Conservation (phyloP, 495 filamentous ascomycete genomes). For the Bacidia rubella region DNA sequence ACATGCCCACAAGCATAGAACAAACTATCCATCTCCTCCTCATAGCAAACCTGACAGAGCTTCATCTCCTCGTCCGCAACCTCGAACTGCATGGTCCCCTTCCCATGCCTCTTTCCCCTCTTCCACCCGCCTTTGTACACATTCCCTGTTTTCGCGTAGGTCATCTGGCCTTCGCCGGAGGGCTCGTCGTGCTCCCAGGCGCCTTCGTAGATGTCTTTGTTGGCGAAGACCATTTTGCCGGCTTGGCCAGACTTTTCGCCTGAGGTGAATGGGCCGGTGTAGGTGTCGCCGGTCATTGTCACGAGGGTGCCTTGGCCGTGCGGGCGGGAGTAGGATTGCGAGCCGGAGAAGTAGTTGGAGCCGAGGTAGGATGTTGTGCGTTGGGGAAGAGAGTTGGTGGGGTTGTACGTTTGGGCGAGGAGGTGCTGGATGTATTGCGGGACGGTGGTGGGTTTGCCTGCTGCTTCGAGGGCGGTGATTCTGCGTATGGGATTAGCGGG, state of each 20-base stretch:
- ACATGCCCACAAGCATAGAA: constrained; percentile 59
- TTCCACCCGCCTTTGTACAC: constrained; percentile 52
- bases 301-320: constrained; percentile 42
- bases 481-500: not conserved
- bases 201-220: constrained; percentile 49
- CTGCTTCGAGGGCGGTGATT: constrained; percentile 22
- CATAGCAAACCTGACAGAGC: constrained; percentile 53
- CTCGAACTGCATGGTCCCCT: constrained; percentile 49
- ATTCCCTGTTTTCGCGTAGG: constrained; percentile 46
- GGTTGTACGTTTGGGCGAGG: constrained; percentile 28
- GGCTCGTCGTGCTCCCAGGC: constrained; percentile 42
- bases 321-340: constrained; percentile 35
- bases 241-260: constrained; percentile 33
- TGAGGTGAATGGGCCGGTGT: constrained; percentile 40
- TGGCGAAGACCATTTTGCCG: constrained; percentile 46
- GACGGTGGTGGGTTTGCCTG: constrained; percentile 32
- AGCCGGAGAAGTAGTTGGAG: constrained; percentile 33
- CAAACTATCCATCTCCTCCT: constrained; percentile 44
- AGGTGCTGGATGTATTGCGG: constrained; percentile 34
- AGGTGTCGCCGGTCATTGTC: constrained; percentile 39
- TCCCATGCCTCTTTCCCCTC: constrained; percentile 46
- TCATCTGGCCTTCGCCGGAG: constrained; percentile 45
- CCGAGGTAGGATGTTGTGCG: constrained; percentile 35
- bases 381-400: constrained; percentile 32
- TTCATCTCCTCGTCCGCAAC: constrained; percentile 49